Base-by-base conservation (phyloP, 148 eudicot genomes). In the Selenicereus undatus region DNA sequence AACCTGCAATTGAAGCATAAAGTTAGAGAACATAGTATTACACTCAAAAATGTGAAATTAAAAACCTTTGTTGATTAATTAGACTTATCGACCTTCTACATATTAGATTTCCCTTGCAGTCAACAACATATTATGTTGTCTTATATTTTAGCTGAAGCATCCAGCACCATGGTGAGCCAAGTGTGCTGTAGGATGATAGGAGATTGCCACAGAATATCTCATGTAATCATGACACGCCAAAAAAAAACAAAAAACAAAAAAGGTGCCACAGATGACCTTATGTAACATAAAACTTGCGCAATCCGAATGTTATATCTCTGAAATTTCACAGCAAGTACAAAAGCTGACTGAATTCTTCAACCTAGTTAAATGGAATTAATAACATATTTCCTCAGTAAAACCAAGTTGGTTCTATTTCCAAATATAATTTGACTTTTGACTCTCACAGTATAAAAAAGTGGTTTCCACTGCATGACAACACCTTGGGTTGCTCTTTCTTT, bases 1-100 rank as follows among this genome's bases (percentile, higher is more conserved):
- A 68, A 95, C 97, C 99, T 95, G 90, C 81, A 85, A 78, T 45
- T 77, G 83, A 27, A 80, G 50, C n/a, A 83, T 58, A 74, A 71
- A 74, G 43, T 78, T 75, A 78, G 39, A 56, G 24, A 56, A 77
- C 27, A 43, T 26, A 52, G 26, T 29, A 30, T 21, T 48, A 62
- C n/a, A 26, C 20, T 26, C 21, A 62, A 66, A 71, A 60, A 73
- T 73, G 13, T 45, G n/a, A 30, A 71, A 77, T 42, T 39, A 39
- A 39, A 11, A 39, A 12, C 27, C 6, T 30, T 11, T 12, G 11
- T 78, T 18, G 35, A 65, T 11, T 78, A 35, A 8, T 45, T n/a
- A n/a, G 17, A 20, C 0, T 27, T 35, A n/a, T 39, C 7, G 13
- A 42, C 45, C 39, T 78, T 50, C 30, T 16, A 30, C 32, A 10